phyloP scores from a whole-genome alignment of 2,329 filamentous ascomycete genomes.

The Hirsutella minnesotensis region DNA sequence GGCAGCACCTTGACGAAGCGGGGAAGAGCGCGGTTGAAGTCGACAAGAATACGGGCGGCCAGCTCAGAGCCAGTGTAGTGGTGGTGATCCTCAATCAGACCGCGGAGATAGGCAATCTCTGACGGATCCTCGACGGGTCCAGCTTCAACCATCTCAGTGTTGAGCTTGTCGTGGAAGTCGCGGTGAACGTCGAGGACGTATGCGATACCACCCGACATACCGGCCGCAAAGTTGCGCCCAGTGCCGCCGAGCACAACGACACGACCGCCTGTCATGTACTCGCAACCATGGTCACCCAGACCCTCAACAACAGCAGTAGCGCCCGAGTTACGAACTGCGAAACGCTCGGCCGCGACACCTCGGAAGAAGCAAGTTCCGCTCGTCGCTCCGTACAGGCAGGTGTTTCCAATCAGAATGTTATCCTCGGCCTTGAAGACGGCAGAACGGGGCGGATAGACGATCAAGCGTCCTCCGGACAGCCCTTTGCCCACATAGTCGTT shows the following conservation, averaged over 20 bases:
- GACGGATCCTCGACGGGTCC: constrained; percentile 70
- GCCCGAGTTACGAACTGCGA: constrained; percentile 92
- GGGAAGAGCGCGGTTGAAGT: constrained; percentile 83
- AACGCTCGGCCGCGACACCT: constrained; percentile 89
- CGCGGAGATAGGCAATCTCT: constrained; percentile 83
- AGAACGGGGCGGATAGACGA: constrained; percentile 82
- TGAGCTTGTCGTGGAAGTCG: constrained; percentile 88
- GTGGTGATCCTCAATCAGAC: constrained; percentile 91
- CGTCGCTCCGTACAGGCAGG: constrained; percentile 90
- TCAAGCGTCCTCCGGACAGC: constrained; percentile 81
- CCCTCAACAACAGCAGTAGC: constrained; percentile 94
- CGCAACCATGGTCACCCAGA: constrained; percentile 89
- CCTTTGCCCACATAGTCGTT: constrained; percentile 98
- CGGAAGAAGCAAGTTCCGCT: constrained; percentile 91
- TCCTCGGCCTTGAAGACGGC: constrained; percentile 94
- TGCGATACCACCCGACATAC: constrained; percentile 97
- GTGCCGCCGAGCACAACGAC: constrained; percentile 78
- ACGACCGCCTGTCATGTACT: constrained; percentile 98
- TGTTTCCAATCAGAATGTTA: constrained; percentile 87
- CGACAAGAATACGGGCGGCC: constrained; percentile 82
- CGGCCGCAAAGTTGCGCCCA: constrained; percentile 92
- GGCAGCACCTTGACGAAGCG: constrained; percentile 91
- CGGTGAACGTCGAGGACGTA: constrained; percentile 84
- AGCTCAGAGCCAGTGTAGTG: constrained; percentile 96
- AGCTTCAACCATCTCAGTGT: constrained; percentile 94